Evolutionary conservation across 139 green algal genomes (phyloP), one percentile per base, ranked within the genome.

Genomic region (Chlorella vulgaris): DNA sequence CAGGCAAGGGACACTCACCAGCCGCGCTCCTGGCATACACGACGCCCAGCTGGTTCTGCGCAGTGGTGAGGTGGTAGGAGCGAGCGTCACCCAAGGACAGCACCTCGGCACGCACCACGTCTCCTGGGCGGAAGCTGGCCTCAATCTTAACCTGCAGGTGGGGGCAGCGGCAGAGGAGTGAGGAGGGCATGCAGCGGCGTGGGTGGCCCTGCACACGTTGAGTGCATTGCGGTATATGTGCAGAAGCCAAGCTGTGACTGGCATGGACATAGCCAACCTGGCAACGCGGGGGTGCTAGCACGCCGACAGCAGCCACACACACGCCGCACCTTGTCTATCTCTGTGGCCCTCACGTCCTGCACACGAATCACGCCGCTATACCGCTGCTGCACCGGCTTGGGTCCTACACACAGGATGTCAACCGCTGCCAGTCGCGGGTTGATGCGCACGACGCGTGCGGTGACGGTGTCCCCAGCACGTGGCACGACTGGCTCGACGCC

Each of bases 21-120:
- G 86, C 83, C 1, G 88, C 28, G 83, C 92, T 95, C 74, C 89
- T 91, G 18, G 95, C 96, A 63, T 93, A 92, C 61, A 98, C 93
- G 35, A 99, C 96, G 1, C 96, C 96, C 53, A 98, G 88, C 47
- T 94, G 85, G 82, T 98, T 96, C 68, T 91, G 87, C 29, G 96
- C 95, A n/a, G 96, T 98, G 70, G 85, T 90, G 4, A 99, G 88
- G 83, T 94, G 95, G 76, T 96, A 98, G 13, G 91, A 92, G n/a
- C 93, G 82, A 0, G 91, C 87, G 73, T 98, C 94, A 31, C 95
- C 95, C 40, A 98, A 69, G 7, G 92, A 96, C 19, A 97, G 73
- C 55, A 96, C 89, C 62, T 91, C 68, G 18, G 90, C 91, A 22
- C 88, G 81, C 39, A 97, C 90, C 13, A 98, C 85, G 88, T 99